Evolutionary conservation across 2,329 filamentous ascomycete species (phyloP).

Genomic region (Claviceps pusilla): DNA sequence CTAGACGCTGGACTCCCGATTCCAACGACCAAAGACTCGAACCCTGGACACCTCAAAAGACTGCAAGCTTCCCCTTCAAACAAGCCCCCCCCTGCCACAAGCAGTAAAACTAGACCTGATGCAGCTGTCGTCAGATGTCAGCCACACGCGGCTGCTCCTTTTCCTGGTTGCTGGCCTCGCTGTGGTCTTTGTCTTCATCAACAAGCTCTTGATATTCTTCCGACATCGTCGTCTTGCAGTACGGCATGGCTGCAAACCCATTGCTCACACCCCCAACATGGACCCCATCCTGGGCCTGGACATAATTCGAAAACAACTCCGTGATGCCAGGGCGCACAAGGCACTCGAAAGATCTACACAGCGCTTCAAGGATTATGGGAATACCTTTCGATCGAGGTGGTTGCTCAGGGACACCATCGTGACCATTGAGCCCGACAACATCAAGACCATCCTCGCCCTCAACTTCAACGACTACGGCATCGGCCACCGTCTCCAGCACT

Average conservation of each 20-base stretch:
- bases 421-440: conserved; percentile 14
- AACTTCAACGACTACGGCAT: conserved; percentile 15
- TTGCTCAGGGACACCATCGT: conserved; percentile 5
- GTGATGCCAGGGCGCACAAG: neutral
- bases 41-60: no score
- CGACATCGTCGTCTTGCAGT: neutral
- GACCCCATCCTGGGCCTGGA: conserved; percentile 4
- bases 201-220: neutral
- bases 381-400: neutral
- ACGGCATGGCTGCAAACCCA: conserved; percentile 3
- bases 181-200: neutral
- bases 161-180: neutral
- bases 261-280: neutral
- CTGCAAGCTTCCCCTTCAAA: no score
- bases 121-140: neutral
- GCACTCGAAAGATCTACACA: neutral
- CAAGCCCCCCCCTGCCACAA: no score
- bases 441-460: conserved; percentile 14
- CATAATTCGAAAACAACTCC: neutral
- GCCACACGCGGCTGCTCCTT: neutral
- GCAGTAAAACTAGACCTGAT: no score
- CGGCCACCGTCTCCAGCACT: conserved; percentile 11
- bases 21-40: no score
- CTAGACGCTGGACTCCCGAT: no score
- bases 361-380: neutral